A percentile compares a stretch with the other conserved stretches of the same genome.
Conservation (phyloP, 2,329 filamentous ascomycete genomes). For the Xylaria sp. region DNA sequence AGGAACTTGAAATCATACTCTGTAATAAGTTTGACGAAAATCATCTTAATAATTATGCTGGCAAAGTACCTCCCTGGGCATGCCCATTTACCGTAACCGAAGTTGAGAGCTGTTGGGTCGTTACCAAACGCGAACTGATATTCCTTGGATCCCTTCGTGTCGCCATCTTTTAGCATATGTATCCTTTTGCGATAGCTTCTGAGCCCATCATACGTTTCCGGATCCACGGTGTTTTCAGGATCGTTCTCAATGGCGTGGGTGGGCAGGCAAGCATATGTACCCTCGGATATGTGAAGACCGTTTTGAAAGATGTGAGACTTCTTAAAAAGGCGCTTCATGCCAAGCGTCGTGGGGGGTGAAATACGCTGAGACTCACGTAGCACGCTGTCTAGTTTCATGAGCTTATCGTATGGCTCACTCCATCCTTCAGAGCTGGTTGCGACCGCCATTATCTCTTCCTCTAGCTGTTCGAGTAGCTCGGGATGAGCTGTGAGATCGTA, state of each 20-base stretch:
- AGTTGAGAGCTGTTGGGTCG: constrained; percentile 39
- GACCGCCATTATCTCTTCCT: neutral
- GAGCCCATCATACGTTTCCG: constrained; percentile 42
- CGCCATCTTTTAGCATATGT: neutral
- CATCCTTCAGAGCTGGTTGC: neutral
- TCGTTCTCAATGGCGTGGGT: constrained; percentile 38
- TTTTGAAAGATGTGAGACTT: neutral
- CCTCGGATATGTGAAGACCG: neutral
- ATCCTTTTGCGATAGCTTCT: constrained; percentile 38
- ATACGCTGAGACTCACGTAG: constrained; percentile 23
- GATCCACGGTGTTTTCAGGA: constrained; percentile 37
- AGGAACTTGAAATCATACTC: constrained; percentile 40
- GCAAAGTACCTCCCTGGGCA: constrained; percentile 45
- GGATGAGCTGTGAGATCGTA: neutral
- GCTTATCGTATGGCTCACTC: constrained; percentile 8
- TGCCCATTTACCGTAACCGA: constrained; percentile 44
- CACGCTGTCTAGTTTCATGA: constrained; percentile 24
- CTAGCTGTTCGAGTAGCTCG: neutral
- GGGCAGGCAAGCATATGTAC: constrained; percentile 25
- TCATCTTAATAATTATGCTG: constrained; percentile 38
- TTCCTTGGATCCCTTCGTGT: neutral
- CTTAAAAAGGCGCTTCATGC: constrained; percentile 22
- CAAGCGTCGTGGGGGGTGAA: constrained; percentile 4
- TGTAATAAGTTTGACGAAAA: constrained; percentile 36
- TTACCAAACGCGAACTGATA: constrained; percentile 33